Percentiles rank a stretch among this genome's conserved stretches.
Evolutionary conservation across 108 stramenopile genomes (phyloP).

Genomic region (Nitzschia sp.): DNA sequence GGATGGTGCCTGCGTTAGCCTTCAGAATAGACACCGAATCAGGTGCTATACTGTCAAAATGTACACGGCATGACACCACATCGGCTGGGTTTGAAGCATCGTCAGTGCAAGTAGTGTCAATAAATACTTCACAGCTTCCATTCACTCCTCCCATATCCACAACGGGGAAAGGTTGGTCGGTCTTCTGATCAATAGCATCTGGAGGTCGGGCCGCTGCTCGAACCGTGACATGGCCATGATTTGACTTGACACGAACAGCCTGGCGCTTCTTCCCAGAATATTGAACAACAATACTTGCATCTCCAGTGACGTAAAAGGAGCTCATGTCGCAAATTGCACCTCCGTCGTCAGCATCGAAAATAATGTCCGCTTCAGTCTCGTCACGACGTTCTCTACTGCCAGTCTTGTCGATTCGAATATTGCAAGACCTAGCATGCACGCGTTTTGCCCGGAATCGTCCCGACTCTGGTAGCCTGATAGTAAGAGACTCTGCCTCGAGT

Average conservation of each 20-base stretch:
- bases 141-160: conserved; percentile 89
- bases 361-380: not conserved
- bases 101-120: not conserved
- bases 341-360: conserved; percentile 70
- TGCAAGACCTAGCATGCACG: conserved; percentile 61
- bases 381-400: no score
- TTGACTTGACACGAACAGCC: conserved; percentile 74
- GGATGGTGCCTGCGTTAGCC: conserved; percentile 38
- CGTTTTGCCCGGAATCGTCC: conserved; percentile 73
- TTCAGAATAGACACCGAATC: conserved; percentile 69
- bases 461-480: conserved; percentile 28
- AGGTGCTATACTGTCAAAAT: conserved; percentile 77
- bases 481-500: conserved; percentile 62
- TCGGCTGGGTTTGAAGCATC: conserved; percentile 6
- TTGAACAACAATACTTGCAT: conserved; percentile 25
- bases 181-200: conserved; percentile 24
- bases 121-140: conserved; percentile 75
- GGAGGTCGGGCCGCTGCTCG: conserved; percentile 18
- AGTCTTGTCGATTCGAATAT: conserved; percentile 32
- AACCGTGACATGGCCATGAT: conserved; percentile 66
- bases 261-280: conserved; percentile 16
- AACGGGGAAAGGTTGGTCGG: conserved; percentile 29
- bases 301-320: conserved; percentile 66
- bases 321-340: conserved; percentile 76
- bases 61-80: conserved; percentile 47